Evolutionary conservation across 176 grass and related monocot species (phyloP).

Genomic region (Tuctoria greenei): DNA sequence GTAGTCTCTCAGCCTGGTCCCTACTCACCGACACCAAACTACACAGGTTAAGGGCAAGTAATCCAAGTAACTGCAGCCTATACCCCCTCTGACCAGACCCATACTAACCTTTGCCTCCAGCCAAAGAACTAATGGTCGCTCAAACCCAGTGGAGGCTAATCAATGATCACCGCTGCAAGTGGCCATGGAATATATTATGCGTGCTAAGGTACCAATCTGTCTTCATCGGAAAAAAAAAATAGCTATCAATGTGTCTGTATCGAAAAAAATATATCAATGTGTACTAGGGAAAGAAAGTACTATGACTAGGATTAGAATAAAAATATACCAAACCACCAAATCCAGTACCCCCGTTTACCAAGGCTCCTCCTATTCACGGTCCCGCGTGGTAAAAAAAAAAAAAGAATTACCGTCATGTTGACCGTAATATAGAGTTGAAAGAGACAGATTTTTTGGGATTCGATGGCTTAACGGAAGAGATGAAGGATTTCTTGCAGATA

Average conservation of each 20-base stretch:
- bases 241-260: no score
- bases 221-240: no score
- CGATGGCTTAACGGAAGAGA: not conserved
- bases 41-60: conserved; percentile 4
- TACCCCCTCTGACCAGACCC: not conserved
- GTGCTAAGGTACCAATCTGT: not conserved
- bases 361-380: conserved; percentile 16
- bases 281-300: conserved; percentile 17
- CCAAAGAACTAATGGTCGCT: not conserved
- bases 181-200: conserved; percentile 21
- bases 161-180: conserved; percentile 22
- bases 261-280: no score
- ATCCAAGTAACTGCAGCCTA: conserved; percentile 11
- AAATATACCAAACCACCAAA: conserved; percentile 28
- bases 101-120: conserved; percentile 26
- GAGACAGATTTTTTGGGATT: not conserved
- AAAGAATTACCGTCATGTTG: conserved; percentile 8
- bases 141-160: not conserved
- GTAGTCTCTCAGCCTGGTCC: not conserved
- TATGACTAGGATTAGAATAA: conserved; percentile 36
- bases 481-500: not conserved
- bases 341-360: conserved; percentile 34
- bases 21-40: conserved; percentile 6
- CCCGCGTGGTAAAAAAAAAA: not conserved
- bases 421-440: not conserved